phyloP scores from a whole-genome alignment of 1,284 basidiomycete species.

The Puccinia coronata region DNA sequence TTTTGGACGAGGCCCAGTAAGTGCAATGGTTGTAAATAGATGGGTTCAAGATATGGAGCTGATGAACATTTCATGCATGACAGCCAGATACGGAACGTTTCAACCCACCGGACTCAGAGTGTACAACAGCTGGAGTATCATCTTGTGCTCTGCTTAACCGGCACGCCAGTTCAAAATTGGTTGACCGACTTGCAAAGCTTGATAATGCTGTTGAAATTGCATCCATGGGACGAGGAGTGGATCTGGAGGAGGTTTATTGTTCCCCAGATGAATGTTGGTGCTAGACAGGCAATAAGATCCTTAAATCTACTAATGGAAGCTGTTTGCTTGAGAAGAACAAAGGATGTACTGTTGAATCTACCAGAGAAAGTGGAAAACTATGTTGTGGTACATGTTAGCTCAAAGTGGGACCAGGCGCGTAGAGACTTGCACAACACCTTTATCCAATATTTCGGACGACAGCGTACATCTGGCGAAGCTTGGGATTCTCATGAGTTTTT shows the following conservation, averaged over 20 bases:
- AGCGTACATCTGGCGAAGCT: not conserved
- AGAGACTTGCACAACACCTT: too few species aligned
- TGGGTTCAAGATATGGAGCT: not conserved
- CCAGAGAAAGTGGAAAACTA: not conserved
- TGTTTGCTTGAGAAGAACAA: slow-evolving; percentile 18
- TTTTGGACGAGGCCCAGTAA: too few species aligned
- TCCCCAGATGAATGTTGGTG: too few species aligned
- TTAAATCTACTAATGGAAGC: slow-evolving; percentile 4
- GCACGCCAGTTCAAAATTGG: not conserved
- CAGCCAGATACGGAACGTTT: slow-evolving; percentile 9
- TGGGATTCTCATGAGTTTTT: slow-evolving; percentile 8
- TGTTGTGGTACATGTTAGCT: not conserved
- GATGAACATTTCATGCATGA: slow-evolving; percentile 1
- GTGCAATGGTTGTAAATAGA: slow-evolving; percentile 13
- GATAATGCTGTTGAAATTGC: too few species aligned
- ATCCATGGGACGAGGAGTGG: too few species aligned
- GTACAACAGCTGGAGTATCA: not conserved
- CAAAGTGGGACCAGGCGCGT: not conserved
- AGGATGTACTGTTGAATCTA: slow-evolving; percentile 9
- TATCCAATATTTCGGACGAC: slow-evolving; percentile 2
- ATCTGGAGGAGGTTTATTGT: too few species aligned
- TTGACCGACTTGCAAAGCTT: too few species aligned
- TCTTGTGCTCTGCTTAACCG: slow-evolving; percentile 11
- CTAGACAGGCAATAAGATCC: not conserved
- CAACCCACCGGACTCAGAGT: slow-evolving; percentile 1